These are phyloP conservation scores for Logfia minima DNA, from an alignment of 129 eudicot species.

Conservation along the genomic window DNA sequence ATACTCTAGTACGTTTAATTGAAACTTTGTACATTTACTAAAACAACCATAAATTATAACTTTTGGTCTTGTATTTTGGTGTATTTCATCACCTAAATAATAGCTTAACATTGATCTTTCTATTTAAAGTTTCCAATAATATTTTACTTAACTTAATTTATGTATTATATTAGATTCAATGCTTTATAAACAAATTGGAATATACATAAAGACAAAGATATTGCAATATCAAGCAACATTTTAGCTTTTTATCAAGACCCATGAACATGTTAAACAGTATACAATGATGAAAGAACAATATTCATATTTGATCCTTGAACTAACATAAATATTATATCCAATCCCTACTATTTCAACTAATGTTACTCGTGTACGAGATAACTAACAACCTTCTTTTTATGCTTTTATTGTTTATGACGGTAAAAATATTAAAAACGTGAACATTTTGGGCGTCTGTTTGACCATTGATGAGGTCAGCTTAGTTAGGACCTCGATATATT, in stretches of 20 bases:
- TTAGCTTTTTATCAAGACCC: not conserved
- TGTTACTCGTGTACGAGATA: not conserved
- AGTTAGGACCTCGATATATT: not conserved
- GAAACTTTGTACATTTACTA: too few species aligned
- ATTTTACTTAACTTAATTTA: not conserved
- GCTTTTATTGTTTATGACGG: not conserved
- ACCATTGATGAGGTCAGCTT: not conserved
- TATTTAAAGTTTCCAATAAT: too few species aligned
- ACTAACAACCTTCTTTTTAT: not conserved
- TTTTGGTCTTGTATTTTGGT: too few species aligned
- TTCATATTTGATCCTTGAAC: constrained; percentile 3
- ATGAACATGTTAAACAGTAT: constrained; percentile 5
- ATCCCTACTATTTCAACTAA: not conserved
- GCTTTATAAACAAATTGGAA: constrained; percentile 6
- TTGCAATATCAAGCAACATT: constrained; percentile 17
- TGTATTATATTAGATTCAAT: not conserved
- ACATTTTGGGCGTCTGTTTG: not conserved
- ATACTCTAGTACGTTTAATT: too few species aligned
- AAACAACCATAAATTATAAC: too few species aligned
- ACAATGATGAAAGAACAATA: not conserved
- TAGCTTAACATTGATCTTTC: too few species aligned
- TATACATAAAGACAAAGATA: constrained; percentile 6
- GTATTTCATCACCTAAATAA: too few species aligned
- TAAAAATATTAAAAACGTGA: not conserved
- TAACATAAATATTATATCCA: not conserved